These are phyloP conservation scores for Boletus vermiculosoides DNA, from an alignment of 768 basidiomycete genomes.

Conservation along the genomic window DNA sequence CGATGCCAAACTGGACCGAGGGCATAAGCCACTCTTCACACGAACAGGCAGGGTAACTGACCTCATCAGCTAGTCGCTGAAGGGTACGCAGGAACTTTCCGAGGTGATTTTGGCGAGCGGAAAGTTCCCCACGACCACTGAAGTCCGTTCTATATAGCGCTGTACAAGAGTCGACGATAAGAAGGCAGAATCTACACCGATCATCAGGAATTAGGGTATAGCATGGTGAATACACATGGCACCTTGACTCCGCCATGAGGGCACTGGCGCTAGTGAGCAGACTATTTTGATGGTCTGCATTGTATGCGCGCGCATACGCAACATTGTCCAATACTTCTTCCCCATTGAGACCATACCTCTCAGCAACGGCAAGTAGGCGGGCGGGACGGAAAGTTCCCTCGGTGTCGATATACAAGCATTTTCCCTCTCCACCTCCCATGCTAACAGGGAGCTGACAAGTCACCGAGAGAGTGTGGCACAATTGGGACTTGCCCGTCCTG, in stretches of 20 bases:
- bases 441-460: constrained; percentile 96
- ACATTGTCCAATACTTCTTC: constrained; percentile 99
- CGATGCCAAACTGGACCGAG: constrained; percentile 81
- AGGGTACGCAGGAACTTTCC: constrained; percentile 94
- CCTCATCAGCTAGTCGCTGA: constrained; percentile 95
- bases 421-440: constrained; percentile 99
- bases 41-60: constrained; percentile 35
- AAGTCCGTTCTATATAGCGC: constrained; percentile 95
- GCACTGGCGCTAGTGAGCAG: constrained; percentile 90
- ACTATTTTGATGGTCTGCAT: constrained; percentile 94
- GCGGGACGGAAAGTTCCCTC: constrained; percentile 99
- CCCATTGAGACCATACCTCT: constrained; percentile 93
- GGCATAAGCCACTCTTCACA: constrained; percentile 2
- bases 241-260: constrained; percentile 99
- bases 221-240: constrained; percentile 23
- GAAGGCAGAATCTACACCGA: constrained; percentile 77
- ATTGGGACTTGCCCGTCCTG: constrained; percentile 95
- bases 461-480: constrained; percentile 97
- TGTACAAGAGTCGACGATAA: constrained; percentile 96
- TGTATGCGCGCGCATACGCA: constrained; percentile 97
- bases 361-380: constrained; percentile 90
- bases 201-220: constrained; percentile 7
- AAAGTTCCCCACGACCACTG: constrained; percentile 91
- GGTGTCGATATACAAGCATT: constrained; percentile 98
- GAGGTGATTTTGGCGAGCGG: constrained; percentile 91